Evolutionary conservation across 2,329 filamentous ascomycete species (phyloP).

Genomic region (Pseudocercospora macadamiae): DNA sequence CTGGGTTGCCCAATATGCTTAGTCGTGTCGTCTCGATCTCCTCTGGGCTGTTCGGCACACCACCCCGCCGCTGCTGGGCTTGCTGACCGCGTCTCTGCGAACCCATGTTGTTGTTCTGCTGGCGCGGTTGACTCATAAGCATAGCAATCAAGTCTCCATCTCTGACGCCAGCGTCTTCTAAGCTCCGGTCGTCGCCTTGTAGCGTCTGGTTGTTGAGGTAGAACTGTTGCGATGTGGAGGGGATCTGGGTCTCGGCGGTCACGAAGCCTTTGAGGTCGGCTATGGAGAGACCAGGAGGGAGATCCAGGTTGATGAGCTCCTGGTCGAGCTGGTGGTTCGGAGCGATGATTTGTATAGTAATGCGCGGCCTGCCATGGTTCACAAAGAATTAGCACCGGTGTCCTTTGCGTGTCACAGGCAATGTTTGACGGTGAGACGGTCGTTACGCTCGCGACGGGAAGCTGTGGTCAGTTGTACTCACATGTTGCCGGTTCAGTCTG

Average conservation of each 20-base stretch:
- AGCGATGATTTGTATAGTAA: conserved; percentile 83
- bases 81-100: conserved; percentile 44
- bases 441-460: conserved; percentile 14
- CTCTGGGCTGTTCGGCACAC: conserved; percentile 24
- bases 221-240: conserved; percentile 74
- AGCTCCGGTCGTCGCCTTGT: conserved; percentile 74
- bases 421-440: conserved; percentile 36
- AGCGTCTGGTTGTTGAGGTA: conserved; percentile 88
- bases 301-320: conserved; percentile 79
- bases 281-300: conserved; percentile 80
- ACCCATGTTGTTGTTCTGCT: conserved; percentile 44
- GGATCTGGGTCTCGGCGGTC: conserved; percentile 77
- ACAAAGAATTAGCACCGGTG: conserved; percentile 29
- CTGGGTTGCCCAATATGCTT: conserved; percentile 78
- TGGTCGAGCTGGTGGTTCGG: conserved; percentile 68
- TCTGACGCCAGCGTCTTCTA: conserved; percentile 76
- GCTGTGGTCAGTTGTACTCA: conserved; percentile 28
- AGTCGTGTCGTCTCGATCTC: conserved; percentile 81
- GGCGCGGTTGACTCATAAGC: conserved; percentile 63
- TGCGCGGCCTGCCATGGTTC: conserved; percentile 64
- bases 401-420: conserved; percentile 26
- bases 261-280: conserved; percentile 86
- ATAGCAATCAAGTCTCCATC: conserved; percentile 94
- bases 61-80: conserved; percentile 25
- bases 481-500: conserved; percentile 29